phyloP scores from a whole-genome alignment of 345 rosid genomes.

The Sapria himalayana region DNA sequence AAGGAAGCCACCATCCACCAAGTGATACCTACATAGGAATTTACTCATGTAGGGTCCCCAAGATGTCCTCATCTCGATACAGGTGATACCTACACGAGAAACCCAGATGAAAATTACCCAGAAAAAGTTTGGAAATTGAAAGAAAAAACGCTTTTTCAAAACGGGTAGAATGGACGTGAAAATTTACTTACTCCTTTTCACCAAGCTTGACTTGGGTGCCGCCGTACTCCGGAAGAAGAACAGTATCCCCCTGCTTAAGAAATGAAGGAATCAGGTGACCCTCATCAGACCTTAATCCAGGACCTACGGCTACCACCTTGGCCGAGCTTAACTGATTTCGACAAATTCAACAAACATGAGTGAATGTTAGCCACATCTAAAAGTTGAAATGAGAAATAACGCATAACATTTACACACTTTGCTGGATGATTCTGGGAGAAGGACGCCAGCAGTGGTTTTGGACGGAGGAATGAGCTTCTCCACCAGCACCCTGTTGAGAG shows the following conservation, averaged over 20 bases:
- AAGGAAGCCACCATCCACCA: no score
- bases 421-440: conserved; percentile 52
- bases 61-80: conserved; percentile 61
- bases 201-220: conserved; percentile 68
- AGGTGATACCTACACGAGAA: conserved; percentile 32
- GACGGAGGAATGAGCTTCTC: conserved; percentile 70
- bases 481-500: conserved; percentile 48
- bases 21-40: conserved; percentile 5
- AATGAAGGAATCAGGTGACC: conserved; percentile 42
- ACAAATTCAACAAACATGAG: neutral
- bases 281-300: conserved; percentile 36
- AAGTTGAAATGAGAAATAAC: neutral
- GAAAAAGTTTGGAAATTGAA: neutral
- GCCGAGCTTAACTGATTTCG: conserved; percentile 55
- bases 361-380: neutral
- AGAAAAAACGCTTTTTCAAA: neutral
- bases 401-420: conserved; percentile 14
- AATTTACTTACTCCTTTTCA: conserved; percentile 40
- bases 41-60: conserved; percentile 57
- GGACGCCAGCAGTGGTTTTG: conserved; percentile 55
- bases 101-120: neutral
- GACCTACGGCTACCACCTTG: conserved; percentile 56
- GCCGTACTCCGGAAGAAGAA: conserved; percentile 66
- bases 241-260: conserved; percentile 75
- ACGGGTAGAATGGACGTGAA: neutral